These are phyloP conservation scores for Gaeumannomyces sp. DNA, from an alignment of 2,329 filamentous ascomycete genomes.

Conservation along the genomic window DNA sequence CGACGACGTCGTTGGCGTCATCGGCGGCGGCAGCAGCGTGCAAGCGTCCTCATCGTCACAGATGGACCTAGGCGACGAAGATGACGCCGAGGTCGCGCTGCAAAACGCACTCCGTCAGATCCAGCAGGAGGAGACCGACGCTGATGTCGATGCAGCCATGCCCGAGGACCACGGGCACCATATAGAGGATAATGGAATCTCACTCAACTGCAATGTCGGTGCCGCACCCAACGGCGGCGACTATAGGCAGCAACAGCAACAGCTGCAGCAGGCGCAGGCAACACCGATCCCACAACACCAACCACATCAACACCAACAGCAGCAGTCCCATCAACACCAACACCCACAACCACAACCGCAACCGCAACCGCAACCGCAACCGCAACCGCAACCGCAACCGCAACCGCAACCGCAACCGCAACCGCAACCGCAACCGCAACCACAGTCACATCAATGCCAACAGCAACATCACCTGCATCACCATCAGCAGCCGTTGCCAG, in stretches of 20 bases:
- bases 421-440: background rate
- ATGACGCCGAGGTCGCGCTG: conserved; percentile 52
- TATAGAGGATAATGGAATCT: background rate
- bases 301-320: background rate
- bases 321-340: background rate
- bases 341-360: background rate
- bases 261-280: conserved; percentile 16
- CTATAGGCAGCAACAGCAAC: background rate
- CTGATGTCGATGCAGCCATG: conserved; percentile 47
- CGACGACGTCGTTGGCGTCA: conserved; percentile 1
- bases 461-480: too few species aligned
- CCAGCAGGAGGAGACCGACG: conserved; percentile 54
- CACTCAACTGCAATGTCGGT: background rate
- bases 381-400: background rate
- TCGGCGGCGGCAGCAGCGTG: background rate
- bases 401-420: background rate
- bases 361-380: background rate
- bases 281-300: background rate
- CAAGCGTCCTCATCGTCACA: background rate
- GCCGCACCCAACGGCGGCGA: background rate
- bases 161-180: conserved; percentile 36
- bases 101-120: conserved; percentile 54
- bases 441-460: too few species aligned
- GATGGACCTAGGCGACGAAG: conserved; percentile 23
- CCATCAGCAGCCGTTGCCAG: too few species aligned